Base-by-base conservation (phyloP, 805 yeast species). In the Sugiyamaella mastotermitis region DNA sequence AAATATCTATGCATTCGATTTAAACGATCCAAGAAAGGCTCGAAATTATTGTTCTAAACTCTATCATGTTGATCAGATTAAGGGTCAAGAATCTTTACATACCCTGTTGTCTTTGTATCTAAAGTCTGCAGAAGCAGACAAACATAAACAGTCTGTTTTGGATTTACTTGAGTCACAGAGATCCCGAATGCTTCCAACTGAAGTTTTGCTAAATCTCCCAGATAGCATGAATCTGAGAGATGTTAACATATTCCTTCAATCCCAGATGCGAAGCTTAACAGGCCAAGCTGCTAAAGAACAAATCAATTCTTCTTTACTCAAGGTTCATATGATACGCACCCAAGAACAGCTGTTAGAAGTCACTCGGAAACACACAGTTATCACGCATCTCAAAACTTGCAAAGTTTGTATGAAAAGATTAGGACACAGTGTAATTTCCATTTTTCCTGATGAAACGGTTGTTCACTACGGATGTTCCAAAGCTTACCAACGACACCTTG, bases 391-490 rank as follows among this genome's bases (percentile, higher is more conserved):
- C 14, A 58, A 68, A 24, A 56, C 55, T n/a, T 85, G 95, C 53
- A 50, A 58, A 2, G 66, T 76, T 13, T 85, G 95, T 57, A 60
- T 64, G 16, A 78, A 76, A 48, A 56, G 63, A 9, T 60, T 81
- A 23, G 80, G 79, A 2, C 66, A 66, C 44, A 68, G 74, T 33
- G 74, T 80, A 1, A 58, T 78, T 22, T 65, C 75, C 31, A 69
- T 71, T 17, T 64, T 65, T 24, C 72, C 72, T 0, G 62, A 67
- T 28, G 60, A 50, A 11, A 53, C 57, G 3, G 65, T 74, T 4
- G 69, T 75, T 3, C 85, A 79, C 52, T 80, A 74, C 49, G 78
- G 78, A 2, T 78, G 85, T 42, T 47, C 61, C 24, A 51, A 46
- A n/a, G 39, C 37, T 13, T 52, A 50, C 31, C 35, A 43, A 32